Evolutionary conservation across 2,329 filamentous ascomycete genomes (phyloP).

Genomic region (Raffaelea ambrosiae): DNA sequence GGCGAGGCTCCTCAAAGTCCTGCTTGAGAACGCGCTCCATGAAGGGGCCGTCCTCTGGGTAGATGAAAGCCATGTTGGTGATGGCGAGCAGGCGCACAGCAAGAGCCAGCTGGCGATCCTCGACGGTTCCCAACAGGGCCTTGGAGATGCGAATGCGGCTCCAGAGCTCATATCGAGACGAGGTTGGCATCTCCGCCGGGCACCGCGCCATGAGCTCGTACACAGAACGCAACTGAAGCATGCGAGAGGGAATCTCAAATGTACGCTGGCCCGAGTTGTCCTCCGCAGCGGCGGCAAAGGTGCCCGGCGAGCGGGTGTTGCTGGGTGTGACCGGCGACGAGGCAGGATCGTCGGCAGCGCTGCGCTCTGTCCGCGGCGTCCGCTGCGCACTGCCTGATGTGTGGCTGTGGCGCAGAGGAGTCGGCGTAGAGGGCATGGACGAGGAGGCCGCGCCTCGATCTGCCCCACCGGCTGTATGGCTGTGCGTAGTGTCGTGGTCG

Average conservation of each 20-base stretch:
- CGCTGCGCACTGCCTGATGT: conserved; percentile 38
- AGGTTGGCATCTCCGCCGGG: conserved; percentile 58
- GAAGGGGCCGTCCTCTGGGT: conserved; percentile 78
- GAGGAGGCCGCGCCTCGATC: no score
- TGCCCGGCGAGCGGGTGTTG: conserved; percentile 25
- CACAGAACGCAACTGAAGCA: conserved; percentile 42
- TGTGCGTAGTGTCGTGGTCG: not conserved
- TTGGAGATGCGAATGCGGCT: conserved; percentile 78
- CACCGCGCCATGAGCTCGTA: conserved; percentile 48
- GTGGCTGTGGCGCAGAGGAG: conserved; percentile 61
- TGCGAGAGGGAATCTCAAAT: conserved; percentile 55
- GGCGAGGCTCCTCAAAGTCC: conserved; percentile 81
- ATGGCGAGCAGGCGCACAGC: conserved; percentile 78
- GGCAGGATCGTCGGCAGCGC: conserved; percentile 27
- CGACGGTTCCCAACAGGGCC: conserved; percentile 58
- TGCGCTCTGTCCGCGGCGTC: conserved; percentile 29
- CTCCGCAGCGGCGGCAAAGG: conserved; percentile 28
- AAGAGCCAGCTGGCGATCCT: conserved; percentile 66
- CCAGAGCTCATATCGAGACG: conserved; percentile 74
- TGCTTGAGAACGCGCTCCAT: conserved; percentile 77
- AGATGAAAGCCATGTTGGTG: conserved; percentile 84
- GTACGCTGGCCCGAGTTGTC: conserved; percentile 39
- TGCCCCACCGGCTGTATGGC: no score
- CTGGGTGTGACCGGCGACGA: conserved; percentile 28
- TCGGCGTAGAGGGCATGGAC: conserved; percentile 54